Conservation (phyloP, 1,284 basidiomycete genomes). For the Bjerkandera adusta region DNA sequence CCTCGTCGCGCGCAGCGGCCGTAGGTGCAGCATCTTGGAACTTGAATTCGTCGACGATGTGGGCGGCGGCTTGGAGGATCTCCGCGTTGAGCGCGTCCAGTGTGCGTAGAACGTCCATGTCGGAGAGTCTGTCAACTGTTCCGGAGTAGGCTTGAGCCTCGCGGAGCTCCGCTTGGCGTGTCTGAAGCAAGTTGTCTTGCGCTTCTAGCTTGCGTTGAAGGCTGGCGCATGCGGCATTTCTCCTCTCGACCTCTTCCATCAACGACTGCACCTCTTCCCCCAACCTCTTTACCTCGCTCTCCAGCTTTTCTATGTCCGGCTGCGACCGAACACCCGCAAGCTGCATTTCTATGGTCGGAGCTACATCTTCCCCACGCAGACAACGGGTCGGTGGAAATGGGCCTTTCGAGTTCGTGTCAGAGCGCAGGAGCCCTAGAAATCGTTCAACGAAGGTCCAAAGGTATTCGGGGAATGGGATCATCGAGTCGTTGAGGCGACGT, state of each 20-base stretch:
- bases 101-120: constrained; percentile 20
- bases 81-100: constrained; percentile 19
- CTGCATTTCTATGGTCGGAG: no score
- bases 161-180: constrained; percentile 19
- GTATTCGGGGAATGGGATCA: no score
- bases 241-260: background rate
- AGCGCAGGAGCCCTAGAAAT: no score
- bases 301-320: no score
- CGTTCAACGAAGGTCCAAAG: no score
- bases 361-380: no score
- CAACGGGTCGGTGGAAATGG: no score
- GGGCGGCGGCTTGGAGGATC: constrained; percentile 21
- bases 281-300: no score
- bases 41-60: constrained; percentile 14
- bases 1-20: background rate
- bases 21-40: constrained; percentile 2
- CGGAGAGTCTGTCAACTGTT: constrained; percentile 19
- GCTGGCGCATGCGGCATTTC: background rate
- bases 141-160: constrained; percentile 21
- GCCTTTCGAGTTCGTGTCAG: no score
- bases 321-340: no score
- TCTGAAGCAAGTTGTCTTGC: constrained; percentile 14
- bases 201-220: background rate
- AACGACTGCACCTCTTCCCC: no score
- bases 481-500: no score